Evolutionary conservation across 352 stramenopile species (phyloP).

Genomic region (Phytophthora nicotianae): DNA sequence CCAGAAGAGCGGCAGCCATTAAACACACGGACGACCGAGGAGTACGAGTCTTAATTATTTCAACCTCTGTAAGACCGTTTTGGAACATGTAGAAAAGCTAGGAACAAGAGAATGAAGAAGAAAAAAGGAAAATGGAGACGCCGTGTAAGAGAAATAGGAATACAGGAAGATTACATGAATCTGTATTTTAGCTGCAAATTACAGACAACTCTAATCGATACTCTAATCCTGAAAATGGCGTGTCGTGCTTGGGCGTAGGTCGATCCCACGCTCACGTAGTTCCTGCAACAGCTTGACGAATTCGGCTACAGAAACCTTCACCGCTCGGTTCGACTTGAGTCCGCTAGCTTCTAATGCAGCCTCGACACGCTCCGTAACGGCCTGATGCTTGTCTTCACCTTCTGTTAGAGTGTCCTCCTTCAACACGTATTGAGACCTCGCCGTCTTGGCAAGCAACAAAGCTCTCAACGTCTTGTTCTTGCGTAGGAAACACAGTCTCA

Average conservation of each 20-base stretch:
- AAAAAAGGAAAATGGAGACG: constrained; percentile 26
- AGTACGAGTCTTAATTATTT: constrained; percentile 48
- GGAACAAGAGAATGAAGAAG: constrained; percentile 30
- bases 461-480: constrained; percentile 90
- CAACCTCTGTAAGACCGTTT: constrained; percentile 37
- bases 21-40: constrained; percentile 13
- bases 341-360: constrained; percentile 50
- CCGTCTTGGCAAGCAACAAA: constrained; percentile 70
- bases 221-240: constrained; percentile 66
- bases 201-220: constrained; percentile 1
- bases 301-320: constrained; percentile 65
- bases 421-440: constrained; percentile 40
- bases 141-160: constrained; percentile 13
- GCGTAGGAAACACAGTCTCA: constrained; percentile 77
- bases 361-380: constrained; percentile 52
- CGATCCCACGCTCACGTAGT: constrained; percentile 48
- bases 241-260: constrained; percentile 61
- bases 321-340: constrained; percentile 54
- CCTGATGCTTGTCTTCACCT: constrained; percentile 37
- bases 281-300: constrained; percentile 68
- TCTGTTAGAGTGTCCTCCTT: constrained; percentile 23
- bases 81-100: constrained; percentile 46
- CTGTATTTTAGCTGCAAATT: constrained; percentile 4
- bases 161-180: constrained; percentile 20
- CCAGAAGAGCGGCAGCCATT: constrained; percentile 42